Conservation (phyloP, 2,329 filamentous ascomycete species). For the Simplicillium aogashimaense region DNA sequence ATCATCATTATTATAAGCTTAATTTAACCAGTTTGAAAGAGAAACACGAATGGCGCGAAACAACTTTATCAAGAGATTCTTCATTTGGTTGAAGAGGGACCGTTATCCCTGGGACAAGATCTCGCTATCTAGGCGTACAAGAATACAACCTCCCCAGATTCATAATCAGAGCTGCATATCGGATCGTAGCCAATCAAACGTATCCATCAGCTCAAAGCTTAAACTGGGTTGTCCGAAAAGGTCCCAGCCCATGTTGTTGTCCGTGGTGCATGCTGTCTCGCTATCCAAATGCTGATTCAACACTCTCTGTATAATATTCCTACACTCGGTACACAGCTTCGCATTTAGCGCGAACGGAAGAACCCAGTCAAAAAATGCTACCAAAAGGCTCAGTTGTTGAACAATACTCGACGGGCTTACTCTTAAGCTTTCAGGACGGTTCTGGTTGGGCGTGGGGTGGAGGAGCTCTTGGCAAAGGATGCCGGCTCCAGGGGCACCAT, state of each 20-base stretch:
- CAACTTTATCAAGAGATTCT: too few relatives aligned
- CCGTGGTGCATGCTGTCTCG: conserved; percentile 12
- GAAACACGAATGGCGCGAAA: too few relatives aligned
- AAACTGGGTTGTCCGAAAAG: conserved; percentile 18
- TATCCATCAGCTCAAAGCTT: conserved; percentile 30
- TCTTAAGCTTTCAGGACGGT: conserved; percentile 12
- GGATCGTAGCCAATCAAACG: conserved; percentile 26
- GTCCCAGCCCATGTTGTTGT: conserved; percentile 22
- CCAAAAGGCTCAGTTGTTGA: conserved; percentile 39
- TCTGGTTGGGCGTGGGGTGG: conserved; percentile 24
- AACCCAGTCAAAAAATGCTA: conserved; percentile 42
- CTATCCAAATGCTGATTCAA: conserved; percentile 38
- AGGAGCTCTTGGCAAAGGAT: conserved; percentile 41
- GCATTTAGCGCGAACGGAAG: conserved; percentile 36
- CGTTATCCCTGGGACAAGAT: too few relatives aligned
- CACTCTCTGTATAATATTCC: conserved; percentile 37
- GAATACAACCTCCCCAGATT: too few relatives aligned
- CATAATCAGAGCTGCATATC: too few relatives aligned
- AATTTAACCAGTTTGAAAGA: too few relatives aligned
- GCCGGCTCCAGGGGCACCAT: conserved; percentile 36
- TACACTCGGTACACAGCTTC: conserved; percentile 34
- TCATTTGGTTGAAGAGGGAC: too few relatives aligned
- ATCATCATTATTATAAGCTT: too few relatives aligned
- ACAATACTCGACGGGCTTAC: conserved; percentile 38
- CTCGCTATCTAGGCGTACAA: too few relatives aligned